phyloP scores from a whole-genome alignment of 202 grass and related monocot genomes.

The Hordeum pubiflorum region DNA sequence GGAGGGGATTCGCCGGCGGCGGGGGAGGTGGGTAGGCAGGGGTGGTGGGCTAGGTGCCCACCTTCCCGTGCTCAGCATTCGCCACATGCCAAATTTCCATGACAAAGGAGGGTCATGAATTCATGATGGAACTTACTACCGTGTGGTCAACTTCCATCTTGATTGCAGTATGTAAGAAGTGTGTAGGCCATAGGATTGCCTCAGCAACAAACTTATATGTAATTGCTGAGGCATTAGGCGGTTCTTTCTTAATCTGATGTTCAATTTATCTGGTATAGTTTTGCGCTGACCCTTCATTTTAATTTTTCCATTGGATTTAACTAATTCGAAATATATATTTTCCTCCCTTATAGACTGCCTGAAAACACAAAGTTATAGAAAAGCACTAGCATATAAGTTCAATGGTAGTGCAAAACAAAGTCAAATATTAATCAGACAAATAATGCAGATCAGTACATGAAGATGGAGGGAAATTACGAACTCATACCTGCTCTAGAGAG shows the following conservation, averaged over 20 bases:
- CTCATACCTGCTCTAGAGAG: constrained; percentile 72
- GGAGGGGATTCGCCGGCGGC: too few species aligned
- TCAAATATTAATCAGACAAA: neutral
- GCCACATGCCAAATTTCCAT: neutral
- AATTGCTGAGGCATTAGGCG: neutral
- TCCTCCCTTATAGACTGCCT: neutral
- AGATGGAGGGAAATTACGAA: constrained; percentile 3
- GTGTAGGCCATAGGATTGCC: neutral
- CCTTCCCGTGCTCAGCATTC: neutral
- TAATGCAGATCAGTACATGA: constrained; percentile 8
- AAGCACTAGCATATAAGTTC: neutral
- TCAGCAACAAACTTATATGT: neutral
- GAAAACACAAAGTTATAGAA: neutral
- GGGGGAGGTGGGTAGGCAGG: too few species aligned
- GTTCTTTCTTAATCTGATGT: neutral
- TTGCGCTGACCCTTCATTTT: neutral
- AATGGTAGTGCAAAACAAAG: neutral
- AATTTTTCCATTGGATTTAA: neutral
- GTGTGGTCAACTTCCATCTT: neutral
- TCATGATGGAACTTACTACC: neutral
- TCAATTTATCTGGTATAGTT: constrained; percentile 3
- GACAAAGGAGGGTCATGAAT: neutral
- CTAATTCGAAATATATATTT: neutral
- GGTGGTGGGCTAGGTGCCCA: neutral
- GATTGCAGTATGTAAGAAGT: neutral